Conservation (phyloP, 768 basidiomycete species). For the Xanthoconium stramineum region DNA sequence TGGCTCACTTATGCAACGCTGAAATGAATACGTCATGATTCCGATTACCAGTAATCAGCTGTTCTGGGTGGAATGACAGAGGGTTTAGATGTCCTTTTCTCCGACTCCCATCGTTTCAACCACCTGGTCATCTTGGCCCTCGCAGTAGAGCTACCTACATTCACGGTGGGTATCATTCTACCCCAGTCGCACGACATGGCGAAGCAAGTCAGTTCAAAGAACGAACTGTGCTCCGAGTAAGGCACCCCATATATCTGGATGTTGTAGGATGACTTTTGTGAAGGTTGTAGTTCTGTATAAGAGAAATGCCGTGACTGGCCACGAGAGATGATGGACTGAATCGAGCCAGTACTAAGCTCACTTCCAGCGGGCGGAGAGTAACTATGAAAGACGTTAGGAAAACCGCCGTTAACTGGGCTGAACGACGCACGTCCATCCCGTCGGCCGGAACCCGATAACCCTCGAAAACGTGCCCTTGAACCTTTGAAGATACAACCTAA, state of each 20-base stretch:
- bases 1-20: not conserved
- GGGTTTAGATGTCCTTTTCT: slow-evolving; percentile 55
- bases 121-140: slow-evolving; percentile 86
- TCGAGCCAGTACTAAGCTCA: slow-evolving; percentile 54
- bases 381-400: slow-evolving; percentile 34
- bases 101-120: slow-evolving; percentile 86
- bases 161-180: slow-evolving; percentile 94
- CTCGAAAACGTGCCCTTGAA: slow-evolving; percentile 70
- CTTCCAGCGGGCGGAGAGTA: slow-evolving; percentile 65
- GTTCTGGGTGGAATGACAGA: slow-evolving; percentile 37
- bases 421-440: slow-evolving; percentile 87
- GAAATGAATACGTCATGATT: not conserved
- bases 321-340: slow-evolving; percentile 65
- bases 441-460: slow-evolving; percentile 84
- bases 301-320: slow-evolving; percentile 69
- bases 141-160: slow-evolving; percentile 69
- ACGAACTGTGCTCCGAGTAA: slow-evolving; percentile 96
- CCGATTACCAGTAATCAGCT: slow-evolving; percentile 46
- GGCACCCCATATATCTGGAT: slow-evolving; percentile 80
- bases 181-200: slow-evolving; percentile 83
- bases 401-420: not conserved
- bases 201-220: slow-evolving; percentile 94
- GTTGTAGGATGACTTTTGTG: slow-evolving; percentile 64
- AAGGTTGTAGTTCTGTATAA: slow-evolving; percentile 60
- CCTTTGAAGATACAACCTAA: slow-evolving; percentile 72